Base-by-base conservation (phyloP, 192 early-diverging fungal genomes). In the Podila epicladia region DNA sequence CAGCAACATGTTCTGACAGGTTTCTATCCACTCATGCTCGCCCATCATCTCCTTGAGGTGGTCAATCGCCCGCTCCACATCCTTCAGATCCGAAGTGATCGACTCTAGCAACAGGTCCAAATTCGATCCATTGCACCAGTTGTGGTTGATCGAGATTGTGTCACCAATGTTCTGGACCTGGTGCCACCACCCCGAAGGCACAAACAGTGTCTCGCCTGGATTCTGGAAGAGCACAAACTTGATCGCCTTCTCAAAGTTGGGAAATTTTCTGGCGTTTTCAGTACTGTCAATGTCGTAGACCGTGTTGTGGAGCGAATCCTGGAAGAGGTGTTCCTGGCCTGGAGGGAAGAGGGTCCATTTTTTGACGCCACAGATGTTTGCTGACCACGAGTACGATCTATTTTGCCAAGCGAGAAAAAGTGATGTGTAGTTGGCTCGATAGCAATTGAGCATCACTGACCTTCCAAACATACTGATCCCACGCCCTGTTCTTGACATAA, bases 71-170 rank as follows among this genome's bases (percentile, higher is more conserved):
- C 83, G 70, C 35, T 73, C 67, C 1, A 92, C 90, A 7, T 84
- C 83, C 9, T 53, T 65, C 48, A 91, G 68, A 64, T 91, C 90
- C 1, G 33, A 48, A 4, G 50, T n/a, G 17, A 94, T 77, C 1
- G 86, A 86, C 5, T 70, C 69, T 28, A 85, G 84, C 49, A 90
- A 72, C 5, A 70, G 62, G 7, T 67, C 73, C 22, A 94, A 55
- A 62, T 91, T 91, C 48, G 84, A 87, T 53, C 89, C 88, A 67
- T 94, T 92, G 13, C 82, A 72, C 93, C 93, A 94, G 65, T 94
- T 94, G 77, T 91, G 91, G 68, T 94, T 94, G 72, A 94, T 94
- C 7, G 91, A 93, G 41, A 94, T 91, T 0, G 91, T 91, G 38
- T 89, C 85, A 45, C 90, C 91, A 55, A 91, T 82, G 41, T 94